Evolutionary conservation across 2,329 filamentous ascomycete species (phyloP).

Genomic region (Metarhizium brunneum): DNA sequence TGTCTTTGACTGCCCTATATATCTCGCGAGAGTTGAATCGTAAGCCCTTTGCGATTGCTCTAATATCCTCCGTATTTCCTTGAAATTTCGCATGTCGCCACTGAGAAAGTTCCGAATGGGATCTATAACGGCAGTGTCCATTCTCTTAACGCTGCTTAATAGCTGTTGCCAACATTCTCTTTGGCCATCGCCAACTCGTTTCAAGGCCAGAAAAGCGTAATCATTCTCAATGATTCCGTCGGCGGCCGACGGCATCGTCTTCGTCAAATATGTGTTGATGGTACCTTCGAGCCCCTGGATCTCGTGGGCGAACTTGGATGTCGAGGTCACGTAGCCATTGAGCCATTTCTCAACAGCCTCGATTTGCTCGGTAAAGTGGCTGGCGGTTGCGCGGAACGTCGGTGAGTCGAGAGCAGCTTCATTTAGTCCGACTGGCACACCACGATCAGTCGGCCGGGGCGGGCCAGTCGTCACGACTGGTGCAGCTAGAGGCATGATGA

Average conservation of each 20-base stretch:
- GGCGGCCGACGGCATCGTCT: slow-evolving; percentile 67
- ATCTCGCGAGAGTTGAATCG: slow-evolving; percentile 72
- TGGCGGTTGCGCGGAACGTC: slow-evolving; percentile 78
- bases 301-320: slow-evolving; percentile 47
- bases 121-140: slow-evolving; percentile 69
- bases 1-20: slow-evolving; percentile 76
- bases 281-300: slow-evolving; percentile 69
- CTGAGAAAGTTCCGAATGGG: slow-evolving; percentile 72
- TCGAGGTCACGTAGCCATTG: slow-evolving; percentile 46
- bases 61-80: slow-evolving; percentile 67
- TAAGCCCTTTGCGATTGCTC: slow-evolving; percentile 77
- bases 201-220: slow-evolving; percentile 82
- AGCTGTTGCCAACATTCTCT: slow-evolving; percentile 81
- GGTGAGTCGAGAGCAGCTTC: slow-evolving; percentile 96
- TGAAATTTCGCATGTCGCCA: slow-evolving; percentile 75
- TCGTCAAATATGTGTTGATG: slow-evolving; percentile 66
- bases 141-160: slow-evolving; percentile 63
- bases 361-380: slow-evolving; percentile 86
- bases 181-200: slow-evolving; percentile 74
- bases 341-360: slow-evolving; percentile 92
- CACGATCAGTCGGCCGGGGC: slow-evolving; percentile 20
- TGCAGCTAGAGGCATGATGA: slow-evolving; percentile 13
- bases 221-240: slow-evolving; percentile 90
- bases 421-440: slow-evolving; percentile 72
- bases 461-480: slow-evolving; percentile 2